Evolutionary conservation across 768 basidiomycete genomes (phyloP), one percentile per base, ranked within the genome.

Genomic region (Tylopilus balloui): DNA sequence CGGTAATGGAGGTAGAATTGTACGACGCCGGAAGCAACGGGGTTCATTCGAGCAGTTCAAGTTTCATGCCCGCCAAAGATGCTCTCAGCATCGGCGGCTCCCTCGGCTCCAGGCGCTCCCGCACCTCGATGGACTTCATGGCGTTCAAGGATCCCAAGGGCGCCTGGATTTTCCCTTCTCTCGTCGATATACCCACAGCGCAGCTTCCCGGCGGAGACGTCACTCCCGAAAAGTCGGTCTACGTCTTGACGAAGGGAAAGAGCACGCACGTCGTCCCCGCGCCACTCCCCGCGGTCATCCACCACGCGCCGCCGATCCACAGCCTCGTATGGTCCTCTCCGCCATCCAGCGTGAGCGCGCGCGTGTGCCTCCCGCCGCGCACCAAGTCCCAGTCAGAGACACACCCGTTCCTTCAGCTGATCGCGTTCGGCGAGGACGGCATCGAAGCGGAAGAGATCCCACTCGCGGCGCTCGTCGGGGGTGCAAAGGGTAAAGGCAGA

Each of bases 1-100:
- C 86, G 20, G 90, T 90, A 7, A 80, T 84, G 28, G 90, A 92
- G 63, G 74, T 92, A 21, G 82, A 86, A 35, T 67, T 90, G 47
- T 77, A 74, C 52, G 77, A 78, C 12, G 43, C 56, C 6, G 55
- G 51, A 45, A 47, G 57, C 34, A 41, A 36, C 37, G 36, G 32
- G 45, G 36, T 48, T 19, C 29, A 43, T 40, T 44, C 45, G 27
- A 47, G 45, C 36, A 45, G 49, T 49, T 51, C 58, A 36, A 64
- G 67, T 21, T 59, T 67, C 51, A 54, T 43, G 37, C 14, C 47
- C 13, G 6, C 38, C 13, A 67, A 38, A 40, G 66, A 63, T 61
- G 41, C 59, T 50, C 53, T 60, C 62, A 56, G 45, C 44, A 51
- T 53, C 53, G 44, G 50, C 54, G 37, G 52, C 59, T 47, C 59